Evolutionary conservation across 176 grass and related monocot species (phyloP).

Genomic region (Cymbopogon citratus): DNA sequence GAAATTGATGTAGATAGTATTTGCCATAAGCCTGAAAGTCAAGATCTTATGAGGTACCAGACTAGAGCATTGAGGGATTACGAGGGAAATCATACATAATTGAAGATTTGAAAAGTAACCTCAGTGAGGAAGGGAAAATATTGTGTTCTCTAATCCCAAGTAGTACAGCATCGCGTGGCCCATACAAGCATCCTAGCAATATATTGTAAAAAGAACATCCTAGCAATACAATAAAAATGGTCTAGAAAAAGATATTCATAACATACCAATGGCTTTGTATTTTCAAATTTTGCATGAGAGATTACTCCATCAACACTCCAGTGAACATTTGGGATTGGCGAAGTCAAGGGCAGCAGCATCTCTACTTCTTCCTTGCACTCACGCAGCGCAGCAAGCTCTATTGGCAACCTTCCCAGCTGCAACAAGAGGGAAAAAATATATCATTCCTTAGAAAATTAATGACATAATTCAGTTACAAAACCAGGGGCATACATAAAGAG

Average conservation of each 20-base stretch:
- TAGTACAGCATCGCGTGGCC: not conserved
- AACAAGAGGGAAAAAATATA: not conserved
- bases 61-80: not conserved
- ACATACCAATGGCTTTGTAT: constrained; percentile 29
- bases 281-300: constrained; percentile 24
- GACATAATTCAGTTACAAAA: not conserved
- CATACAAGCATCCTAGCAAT: not conserved
- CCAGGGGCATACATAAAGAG: not conserved
- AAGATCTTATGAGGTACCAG: not conserved
- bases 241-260: not conserved
- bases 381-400: constrained; percentile 26
- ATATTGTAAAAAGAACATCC: not conserved
- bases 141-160: not conserved
- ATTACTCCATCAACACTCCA: constrained; percentile 47
- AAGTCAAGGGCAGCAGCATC: constrained; percentile 41
- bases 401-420: constrained; percentile 24
- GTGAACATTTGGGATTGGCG: constrained; percentile 21
- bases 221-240: not conserved
- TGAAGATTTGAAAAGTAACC: not conserved
- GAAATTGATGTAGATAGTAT: not conserved
- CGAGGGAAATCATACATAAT: not conserved
- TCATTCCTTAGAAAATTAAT: not conserved
- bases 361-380: constrained; percentile 37
- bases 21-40: not conserved
- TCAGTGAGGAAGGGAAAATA: not conserved